These are phyloP conservation scores for Sporopachydermia quercuum DNA, from an alignment of 805 yeast genomes.

Conservation along the genomic window DNA sequence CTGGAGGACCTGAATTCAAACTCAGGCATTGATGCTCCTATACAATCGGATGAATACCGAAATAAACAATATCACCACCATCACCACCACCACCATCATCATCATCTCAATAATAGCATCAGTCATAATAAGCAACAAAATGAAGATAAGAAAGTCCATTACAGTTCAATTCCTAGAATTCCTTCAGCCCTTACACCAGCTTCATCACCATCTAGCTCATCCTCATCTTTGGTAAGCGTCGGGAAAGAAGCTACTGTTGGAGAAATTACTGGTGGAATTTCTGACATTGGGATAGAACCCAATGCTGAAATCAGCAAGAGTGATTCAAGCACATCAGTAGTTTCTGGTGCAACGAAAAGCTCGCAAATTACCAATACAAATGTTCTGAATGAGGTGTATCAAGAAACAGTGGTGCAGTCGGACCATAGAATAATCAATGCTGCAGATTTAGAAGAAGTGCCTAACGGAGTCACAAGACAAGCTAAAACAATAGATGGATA, in stretches of 20 bases:
- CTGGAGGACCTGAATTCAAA: constrained; percentile 55
- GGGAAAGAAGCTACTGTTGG: too few species aligned
- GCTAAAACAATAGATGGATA: constrained; percentile 57
- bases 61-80: not conserved
- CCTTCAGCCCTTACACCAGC: constrained; percentile 8
- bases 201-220: constrained; percentile 6
- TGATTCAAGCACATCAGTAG: too few species aligned
- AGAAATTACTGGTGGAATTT: too few species aligned
- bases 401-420: not conserved
- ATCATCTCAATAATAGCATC: too few species aligned
- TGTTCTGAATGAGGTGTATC: too few species aligned
- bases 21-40: constrained; percentile 48
- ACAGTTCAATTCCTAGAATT: constrained; percentile 6
- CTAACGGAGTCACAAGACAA: constrained; percentile 84
- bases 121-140: too few species aligned
- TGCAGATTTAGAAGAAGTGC: constrained; percentile 94
- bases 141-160: too few species aligned
- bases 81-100: too few species aligned
- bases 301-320: too few species aligned
- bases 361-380: too few species aligned
- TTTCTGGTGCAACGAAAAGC: too few species aligned
- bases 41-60: constrained; percentile 18
- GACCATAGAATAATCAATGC: constrained; percentile 31
- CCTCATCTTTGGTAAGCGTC: constrained; percentile 2
- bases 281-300: too few species aligned